These are phyloP conservation scores for Naganishia sp. DNA, from an alignment of 1,284 basidiomycete species.

Conservation along the genomic window DNA sequence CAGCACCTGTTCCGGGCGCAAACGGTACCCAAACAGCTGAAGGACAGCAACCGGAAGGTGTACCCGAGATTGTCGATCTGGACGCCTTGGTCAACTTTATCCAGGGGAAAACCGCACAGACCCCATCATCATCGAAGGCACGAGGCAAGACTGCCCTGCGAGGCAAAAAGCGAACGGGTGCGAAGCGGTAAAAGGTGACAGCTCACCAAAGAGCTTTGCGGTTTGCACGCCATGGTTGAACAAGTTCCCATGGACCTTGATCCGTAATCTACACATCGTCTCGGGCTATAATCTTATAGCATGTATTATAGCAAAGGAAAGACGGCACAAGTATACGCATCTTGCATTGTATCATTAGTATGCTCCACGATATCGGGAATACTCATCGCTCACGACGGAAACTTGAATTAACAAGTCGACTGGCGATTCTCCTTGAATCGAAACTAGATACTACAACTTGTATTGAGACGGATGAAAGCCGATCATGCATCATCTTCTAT, in stretches of 20 bases:
- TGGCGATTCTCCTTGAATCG: no score
- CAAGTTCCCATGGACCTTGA: neutral
- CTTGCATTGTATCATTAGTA: constrained; percentile 21
- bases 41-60: constrained; percentile 29
- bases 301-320: neutral
- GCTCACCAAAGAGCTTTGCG: no score
- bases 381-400: constrained; percentile 12
- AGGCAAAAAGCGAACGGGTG: constrained; percentile 53
- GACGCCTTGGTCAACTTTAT: constrained; percentile 36
- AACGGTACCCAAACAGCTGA: constrained; percentile 32
- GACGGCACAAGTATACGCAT: constrained; percentile 9
- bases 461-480: no score
- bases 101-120: constrained; percentile 32
- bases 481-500: neutral
- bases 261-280: neutral
- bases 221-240: neutral
- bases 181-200: constrained; percentile 39
- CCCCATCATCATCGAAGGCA: constrained; percentile 31
- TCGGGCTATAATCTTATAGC: neutral
- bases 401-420: no score
- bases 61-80: constrained; percentile 16
- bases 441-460: no score
- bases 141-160: constrained; percentile 51
- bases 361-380: neutral
- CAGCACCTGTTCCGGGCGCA: constrained; percentile 28